A percentile compares a stretch with the other conserved stretches of the same genome.
Evolutionary conservation across 2,329 filamentous ascomycete genomes (phyloP).

Genomic region (Fusarium burgessii): DNA sequence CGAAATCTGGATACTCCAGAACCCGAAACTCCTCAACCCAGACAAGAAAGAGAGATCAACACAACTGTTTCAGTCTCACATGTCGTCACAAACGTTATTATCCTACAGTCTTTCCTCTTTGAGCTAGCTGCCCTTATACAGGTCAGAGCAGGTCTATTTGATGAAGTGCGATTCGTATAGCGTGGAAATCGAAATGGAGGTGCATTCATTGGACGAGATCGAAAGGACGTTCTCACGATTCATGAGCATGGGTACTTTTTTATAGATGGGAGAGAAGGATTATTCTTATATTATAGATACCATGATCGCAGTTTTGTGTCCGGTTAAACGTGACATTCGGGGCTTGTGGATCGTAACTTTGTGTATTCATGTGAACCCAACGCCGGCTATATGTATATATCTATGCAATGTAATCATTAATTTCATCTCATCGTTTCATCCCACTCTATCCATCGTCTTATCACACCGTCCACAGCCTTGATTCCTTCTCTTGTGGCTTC

Average conservation of each 20-base stretch:
- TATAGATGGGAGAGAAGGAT: conserved; percentile 27
- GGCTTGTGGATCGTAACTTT: conserved; percentile 15
- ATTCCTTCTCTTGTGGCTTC: conserved; percentile 79
- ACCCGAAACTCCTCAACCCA: conserved; percentile 36
- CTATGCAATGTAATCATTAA: conserved; percentile 23
- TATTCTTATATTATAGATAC: conserved; percentile 26
- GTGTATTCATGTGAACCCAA: conserved; percentile 32
- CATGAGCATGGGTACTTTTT: conserved; percentile 39
- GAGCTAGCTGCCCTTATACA: conserved; percentile 82
- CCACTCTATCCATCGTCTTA: conserved; percentile 89
- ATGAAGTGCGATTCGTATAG: conserved; percentile 74
- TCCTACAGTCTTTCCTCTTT: conserved; percentile 83
- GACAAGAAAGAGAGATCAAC: conserved; percentile 36
- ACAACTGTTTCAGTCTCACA: conserved; percentile 77
- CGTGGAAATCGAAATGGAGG: not conserved
- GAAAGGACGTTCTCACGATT: conserved; percentile 41
- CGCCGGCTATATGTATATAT: conserved; percentile 24
- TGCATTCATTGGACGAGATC: conserved; percentile 14
- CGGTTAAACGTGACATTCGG: conserved; percentile 14
- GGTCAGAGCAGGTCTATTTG: conserved; percentile 79
- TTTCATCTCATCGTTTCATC: conserved; percentile 64
- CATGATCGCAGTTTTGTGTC: conserved; percentile 22
- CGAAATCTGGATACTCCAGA: conserved; percentile 18
- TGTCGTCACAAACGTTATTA: conserved; percentile 81
- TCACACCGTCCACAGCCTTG: conserved; percentile 73